Evolutionary conservation across 1,284 basidiomycete genomes (phyloP).

Genomic region (Takashimella koratensis): DNA sequence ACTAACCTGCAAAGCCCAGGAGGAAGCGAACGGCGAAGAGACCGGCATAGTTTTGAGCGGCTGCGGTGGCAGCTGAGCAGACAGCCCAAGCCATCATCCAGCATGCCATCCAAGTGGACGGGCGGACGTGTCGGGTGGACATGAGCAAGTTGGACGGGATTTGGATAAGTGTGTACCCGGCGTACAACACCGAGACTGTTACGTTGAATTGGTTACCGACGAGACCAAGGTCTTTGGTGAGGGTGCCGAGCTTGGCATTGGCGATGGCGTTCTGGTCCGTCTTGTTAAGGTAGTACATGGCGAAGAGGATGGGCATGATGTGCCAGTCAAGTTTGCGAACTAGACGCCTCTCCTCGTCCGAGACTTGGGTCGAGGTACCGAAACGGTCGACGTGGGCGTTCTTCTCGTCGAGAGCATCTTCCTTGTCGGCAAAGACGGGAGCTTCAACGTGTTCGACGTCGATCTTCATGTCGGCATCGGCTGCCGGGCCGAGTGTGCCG

Average conservation of each 20-base stretch:
- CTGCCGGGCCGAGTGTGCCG: neutral
- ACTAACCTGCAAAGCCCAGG: conserved; percentile 41
- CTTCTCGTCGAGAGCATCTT: neutral
- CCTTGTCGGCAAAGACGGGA: neutral
- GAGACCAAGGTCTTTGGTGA: conserved; percentile 31
- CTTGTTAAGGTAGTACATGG: conserved; percentile 27
- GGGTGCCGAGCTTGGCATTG: conserved; percentile 22
- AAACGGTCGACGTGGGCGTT: conserved; percentile 4
- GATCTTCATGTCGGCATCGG: conserved; percentile 1
- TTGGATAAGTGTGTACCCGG: conserved; percentile 40
- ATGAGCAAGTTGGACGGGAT: conserved; percentile 43
- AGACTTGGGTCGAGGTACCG: conserved; percentile 2
- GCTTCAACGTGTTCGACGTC: conserved; percentile 5
- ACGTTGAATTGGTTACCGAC: conserved; percentile 32
- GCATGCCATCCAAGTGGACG: conserved; percentile 32
- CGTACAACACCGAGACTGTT: conserved; percentile 44
- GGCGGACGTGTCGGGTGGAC: conserved; percentile 30
- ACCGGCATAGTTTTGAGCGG: conserved; percentile 27
- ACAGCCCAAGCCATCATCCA: conserved; percentile 33
- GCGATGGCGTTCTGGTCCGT: conserved; percentile 22
- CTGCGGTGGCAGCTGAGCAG: conserved; percentile 19
- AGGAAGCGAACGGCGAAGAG: conserved; percentile 39
- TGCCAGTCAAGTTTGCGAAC: conserved; percentile 12
- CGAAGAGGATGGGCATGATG: conserved; percentile 17
- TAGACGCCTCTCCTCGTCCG: conserved; percentile 6